Base-by-base conservation (phyloP, 2,329 filamentous ascomycete genomes). In the Dactylellina leptospora region DNA sequence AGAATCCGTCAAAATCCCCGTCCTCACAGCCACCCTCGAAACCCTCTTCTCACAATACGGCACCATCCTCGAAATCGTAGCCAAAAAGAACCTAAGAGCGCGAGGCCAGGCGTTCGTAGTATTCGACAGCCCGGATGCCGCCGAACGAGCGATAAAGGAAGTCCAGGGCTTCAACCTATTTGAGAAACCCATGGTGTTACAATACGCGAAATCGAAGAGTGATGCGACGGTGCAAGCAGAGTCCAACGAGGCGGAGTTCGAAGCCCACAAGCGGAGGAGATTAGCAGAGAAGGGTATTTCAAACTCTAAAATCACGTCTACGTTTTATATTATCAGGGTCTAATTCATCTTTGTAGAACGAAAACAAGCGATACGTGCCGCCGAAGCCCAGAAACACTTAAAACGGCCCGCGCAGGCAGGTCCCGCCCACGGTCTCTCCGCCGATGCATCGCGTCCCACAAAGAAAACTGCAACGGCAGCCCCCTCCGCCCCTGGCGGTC, bases 51-150 rank as follows among this genome's bases (percentile, higher is more conserved):
- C 88, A 74, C 91, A 96, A 80, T 97, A 95, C 80, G 95, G 95
- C 74, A 88, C 84, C 64, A 87, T 96, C 73, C 82, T 96, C 76
- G 92, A 96, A 74, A 86, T 96, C 55, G 86, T 96, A 70, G 91
- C 91, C 45, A 96, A 96, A 83, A 91, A 87, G 74, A 97, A 96
- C 80, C 81, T 97, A 27, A 93, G 91, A 79, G 91, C 92, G 44
- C 97, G 96, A 79, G 95, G 95, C 10, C 95, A 99, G 81, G 95
- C 95, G 0, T 99, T 99, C 79, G 82, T 99, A 53, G 92, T 97
- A 47, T 97, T 92, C 79, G 92, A 96, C 76, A 85, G 84, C 73
- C 83, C 89, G n/a, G 90, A 92, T 61, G 86, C 88, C n/a, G 93
- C 93, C 2, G 83, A 85, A 56, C 85, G 87, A 74, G 93, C 95